phyloP scores from a whole-genome alignment of 148 eudicot genomes.

The Arctostaphylos glauca region DNA sequence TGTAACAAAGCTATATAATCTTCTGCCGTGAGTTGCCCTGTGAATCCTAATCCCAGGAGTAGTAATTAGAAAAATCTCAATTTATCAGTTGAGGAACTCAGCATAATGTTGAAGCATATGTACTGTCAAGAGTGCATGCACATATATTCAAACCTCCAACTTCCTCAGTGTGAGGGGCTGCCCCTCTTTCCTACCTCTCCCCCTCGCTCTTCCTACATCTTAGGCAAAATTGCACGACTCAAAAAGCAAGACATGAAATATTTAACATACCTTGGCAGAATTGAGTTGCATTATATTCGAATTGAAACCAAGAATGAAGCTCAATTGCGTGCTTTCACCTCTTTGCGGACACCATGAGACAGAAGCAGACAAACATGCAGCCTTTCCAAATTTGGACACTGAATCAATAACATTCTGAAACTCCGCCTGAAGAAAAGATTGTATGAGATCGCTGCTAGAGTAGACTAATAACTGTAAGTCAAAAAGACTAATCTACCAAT shows the following conservation, averaged over 20 bases:
- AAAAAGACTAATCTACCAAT: neutral
- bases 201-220: neutral
- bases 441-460: neutral
- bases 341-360: slow-evolving; percentile 83
- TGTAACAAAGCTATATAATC: neutral
- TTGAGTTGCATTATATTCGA: slow-evolving; percentile 66
- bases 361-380: slow-evolving; percentile 68
- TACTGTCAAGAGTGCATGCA: neutral
- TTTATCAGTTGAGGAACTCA: neutral
- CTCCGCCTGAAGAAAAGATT: slow-evolving; percentile 60
- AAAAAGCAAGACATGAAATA: slow-evolving; percentile 4
- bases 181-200: neutral
- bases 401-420: slow-evolving; percentile 83
- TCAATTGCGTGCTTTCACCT: slow-evolving; percentile 69
- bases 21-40: neutral
- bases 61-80: neutral
- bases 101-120: neutral
- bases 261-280: slow-evolving; percentile 63
- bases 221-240: neutral
- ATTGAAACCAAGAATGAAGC: slow-evolving; percentile 80
- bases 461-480: neutral
- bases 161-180: neutral
- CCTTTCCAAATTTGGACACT: slow-evolving; percentile 71
- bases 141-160: neutral
- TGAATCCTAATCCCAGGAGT: neutral